Evolutionary conservation across 202 grass and related monocot genomes (phyloP).

Genomic region (Panicum hallii): DNA sequence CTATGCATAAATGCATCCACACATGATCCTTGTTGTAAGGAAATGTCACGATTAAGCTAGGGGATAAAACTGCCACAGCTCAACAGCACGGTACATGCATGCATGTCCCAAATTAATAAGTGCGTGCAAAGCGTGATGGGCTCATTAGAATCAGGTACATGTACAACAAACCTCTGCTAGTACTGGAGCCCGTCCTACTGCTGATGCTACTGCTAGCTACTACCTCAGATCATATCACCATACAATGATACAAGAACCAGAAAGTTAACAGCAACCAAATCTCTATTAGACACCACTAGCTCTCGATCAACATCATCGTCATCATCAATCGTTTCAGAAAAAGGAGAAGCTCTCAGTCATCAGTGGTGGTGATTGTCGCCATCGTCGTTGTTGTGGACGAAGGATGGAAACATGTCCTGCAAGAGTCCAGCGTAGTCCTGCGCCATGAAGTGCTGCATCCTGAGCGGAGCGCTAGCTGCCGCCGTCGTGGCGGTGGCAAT

Average conservation of each 20-base stretch:
- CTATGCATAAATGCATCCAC: background rate
- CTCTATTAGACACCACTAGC: conserved; percentile 26
- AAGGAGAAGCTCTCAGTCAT: background rate
- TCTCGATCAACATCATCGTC: background rate
- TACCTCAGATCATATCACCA: conserved; percentile 36
- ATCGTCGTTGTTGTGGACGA: conserved; percentile 46
- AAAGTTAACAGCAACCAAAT: conserved; percentile 29
- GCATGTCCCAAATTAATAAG: background rate
- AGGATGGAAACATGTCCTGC: conserved; percentile 87
- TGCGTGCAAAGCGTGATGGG: conserved; percentile 10
- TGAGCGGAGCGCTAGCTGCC: conserved; percentile 10
- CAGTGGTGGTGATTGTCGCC: conserved; percentile 33
- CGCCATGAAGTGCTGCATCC: conserved; percentile 63
- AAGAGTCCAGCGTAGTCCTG: conserved; percentile 77
- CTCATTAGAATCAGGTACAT: conserved; percentile 51
- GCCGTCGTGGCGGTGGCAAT: background rate
- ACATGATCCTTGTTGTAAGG: background rate
- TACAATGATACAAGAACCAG: conserved; percentile 4
- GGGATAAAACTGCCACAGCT: conserved; percentile 37
- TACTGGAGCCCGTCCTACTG: background rate
- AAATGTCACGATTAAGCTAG: background rate
- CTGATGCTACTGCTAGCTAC: conserved; percentile 25
- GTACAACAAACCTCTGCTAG: conserved; percentile 39
- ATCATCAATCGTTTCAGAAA: background rate
- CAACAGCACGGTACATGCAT: background rate